Base-by-base conservation (phyloP, 2,329 filamentous ascomycete species). In the Diaporthe sp. region DNA sequence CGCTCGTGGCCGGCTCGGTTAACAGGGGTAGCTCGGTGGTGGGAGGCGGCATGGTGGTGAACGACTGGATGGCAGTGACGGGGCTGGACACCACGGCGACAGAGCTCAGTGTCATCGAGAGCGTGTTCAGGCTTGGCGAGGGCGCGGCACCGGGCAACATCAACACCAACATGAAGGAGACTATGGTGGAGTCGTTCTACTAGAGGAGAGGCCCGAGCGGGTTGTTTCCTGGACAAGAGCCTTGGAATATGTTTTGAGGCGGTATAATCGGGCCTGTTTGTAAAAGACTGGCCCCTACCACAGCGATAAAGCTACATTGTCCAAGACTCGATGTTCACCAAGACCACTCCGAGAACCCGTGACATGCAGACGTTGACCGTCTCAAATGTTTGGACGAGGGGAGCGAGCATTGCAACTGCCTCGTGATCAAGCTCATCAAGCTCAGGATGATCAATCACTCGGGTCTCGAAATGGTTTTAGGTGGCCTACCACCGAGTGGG, bases 111-210 rank as follows among this genome's bases (percentile, higher is more conserved):
- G 97, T 99, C 75, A 91, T 99, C 74, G 97, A 99, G 89, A 96
- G 93, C 80, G 96, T 99, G 77, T 99, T 99, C 89, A 92, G 95
- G 80, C 88, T 99, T 61, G 96, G 96, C 77, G 96, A 98, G 88
- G 95, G 95, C 71, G 89, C 92, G 78, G 95, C 91, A 9, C 93
- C 95, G 68, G 91, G 91, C 81, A 92, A 91, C 80, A 95, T 96
- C 86, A 94, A 94, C 84, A 94, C 92, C 70, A 92, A 87, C 79
- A 92, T 98, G 88, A 98, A 98, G 91, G 96, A 98, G 84, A 97
- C 95, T 78, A 97, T 99, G 91, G 97, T 99, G 77, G 97, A 99
- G 89, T 97, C 95, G 81, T 99, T 98, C 87, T 99, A 99, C 88
- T 99, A 89, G 54, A 89, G 80, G 54, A 89, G 55, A 89, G 80